Base-by-base conservation (phyloP, 345 rosid genomes). In the Abelmoschus esculentus region DNA sequence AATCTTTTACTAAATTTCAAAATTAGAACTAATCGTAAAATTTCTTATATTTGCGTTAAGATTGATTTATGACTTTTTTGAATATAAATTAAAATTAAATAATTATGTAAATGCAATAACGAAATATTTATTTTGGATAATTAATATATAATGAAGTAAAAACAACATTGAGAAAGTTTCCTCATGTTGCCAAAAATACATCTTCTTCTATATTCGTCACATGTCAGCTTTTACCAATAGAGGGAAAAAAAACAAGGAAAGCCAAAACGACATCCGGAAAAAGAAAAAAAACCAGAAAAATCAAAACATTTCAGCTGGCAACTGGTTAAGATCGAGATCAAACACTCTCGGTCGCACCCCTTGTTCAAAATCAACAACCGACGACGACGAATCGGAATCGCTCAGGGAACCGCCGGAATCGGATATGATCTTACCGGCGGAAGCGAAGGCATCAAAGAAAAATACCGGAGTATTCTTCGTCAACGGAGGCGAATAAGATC, bases 291-390 rank as follows among this genome's bases (percentile, higher is more conserved):
- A 57, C 18, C 22, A 6, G 42, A 38, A 7, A 38, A 38, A 38
- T 86, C 83, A 90, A 7, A 82, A 88, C 3, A 81, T 82, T 77
- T 88, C 89, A 0, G 84, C 73, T 1, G 96, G 85, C 18, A 84
- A 79, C 54, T 77, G 80, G 78, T 90, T 90, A 10, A 92, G 95
- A 80, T 91, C 93, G 36, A 91, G 79, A 69, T 78, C 81, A 11
- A 85, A 83, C 68, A 80, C 61, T 72, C 75, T 78, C 57, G 76
- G 42, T 6, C 9, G 42, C 42, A 38, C 42, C 8, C 42, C 42
- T 6, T 38, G 81, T 40, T 82, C 85, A 26, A 65, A 84, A 80
- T 85, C 93, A 9, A 88, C 82, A 46, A 83, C 79, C 0, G 91
- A 81, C 4, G 57, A 47, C 0, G 93, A 86, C 0, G 93, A 87